These are phyloP conservation scores for Thinopyrum elongatum DNA, from an alignment of 176 grass and related monocot genomes.

Conservation along the genomic window DNA sequence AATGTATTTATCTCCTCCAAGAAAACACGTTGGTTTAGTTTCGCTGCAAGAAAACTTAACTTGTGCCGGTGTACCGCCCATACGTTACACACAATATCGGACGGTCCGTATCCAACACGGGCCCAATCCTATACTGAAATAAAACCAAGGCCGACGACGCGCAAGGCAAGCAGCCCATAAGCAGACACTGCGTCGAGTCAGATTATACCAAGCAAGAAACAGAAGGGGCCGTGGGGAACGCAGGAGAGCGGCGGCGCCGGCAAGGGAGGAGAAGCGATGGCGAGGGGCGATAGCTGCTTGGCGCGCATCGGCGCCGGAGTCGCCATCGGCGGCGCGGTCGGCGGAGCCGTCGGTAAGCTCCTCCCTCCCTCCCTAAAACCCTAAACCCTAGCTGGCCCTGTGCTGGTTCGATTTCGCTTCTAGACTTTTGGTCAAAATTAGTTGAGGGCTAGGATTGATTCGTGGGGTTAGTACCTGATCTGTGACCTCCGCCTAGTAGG, in stretches of 20 bases:
- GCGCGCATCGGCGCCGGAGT: constrained; percentile 72
- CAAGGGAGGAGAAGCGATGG: constrained; percentile 30
- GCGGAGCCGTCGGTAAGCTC: constrained; percentile 77
- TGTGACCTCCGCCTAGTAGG: not conserved
- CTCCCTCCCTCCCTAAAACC: constrained; percentile 3
- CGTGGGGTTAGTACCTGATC: constrained; percentile 1
- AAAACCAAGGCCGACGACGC: not conserved
- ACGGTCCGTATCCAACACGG: not conserved
- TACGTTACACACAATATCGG: too few relatives aligned
- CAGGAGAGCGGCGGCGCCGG: not conserved
- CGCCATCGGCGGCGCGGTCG: constrained; percentile 70
- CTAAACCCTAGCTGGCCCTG: constrained; percentile 46
- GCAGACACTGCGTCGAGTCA: not conserved
- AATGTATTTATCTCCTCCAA: not conserved
- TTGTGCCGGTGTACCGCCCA: not conserved
- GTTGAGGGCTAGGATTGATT: not conserved
- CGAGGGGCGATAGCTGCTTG: constrained; percentile 60
- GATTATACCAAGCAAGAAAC: not conserved
- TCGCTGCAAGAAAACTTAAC: not conserved
- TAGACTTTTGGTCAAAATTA: not conserved
- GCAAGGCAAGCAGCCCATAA: constrained; percentile 27
- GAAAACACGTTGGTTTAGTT: not conserved
- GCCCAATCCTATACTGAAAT: not conserved
- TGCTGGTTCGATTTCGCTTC: not conserved
- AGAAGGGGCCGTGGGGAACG: not conserved